Base-by-base conservation (phyloP, 495 filamentous ascomycete genomes). In the Neurospora terricola region DNA sequence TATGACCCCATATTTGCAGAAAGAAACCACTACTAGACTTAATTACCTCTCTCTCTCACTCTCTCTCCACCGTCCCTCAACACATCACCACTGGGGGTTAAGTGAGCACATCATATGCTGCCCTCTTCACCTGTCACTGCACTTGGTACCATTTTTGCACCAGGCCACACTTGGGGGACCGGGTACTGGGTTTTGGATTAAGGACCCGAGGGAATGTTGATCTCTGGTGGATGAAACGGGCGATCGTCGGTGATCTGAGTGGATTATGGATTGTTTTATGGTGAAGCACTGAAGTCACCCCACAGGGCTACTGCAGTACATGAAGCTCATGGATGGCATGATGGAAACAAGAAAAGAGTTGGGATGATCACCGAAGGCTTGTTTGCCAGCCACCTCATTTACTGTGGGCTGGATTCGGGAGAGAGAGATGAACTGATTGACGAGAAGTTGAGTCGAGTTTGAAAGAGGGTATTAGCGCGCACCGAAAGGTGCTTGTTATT, bases 21-120 rank as follows among this genome's bases (percentile, higher is more conserved):
- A 66, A 66, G 54, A 66, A 66, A 66, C 54, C 70, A 71, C 70
- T 71, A 71, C 70, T 71, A 71, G 70, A 71, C 36, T 39, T 71
- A 71, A 71, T 71, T 23, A 59, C 69, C 37, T 34, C 70, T 71
- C 48, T 59, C 27, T 34, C 27, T 10, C 27, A 9, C 54, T 62
- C 54, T 30, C 48, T 62, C 54, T 62, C 12, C 54, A 9, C 27
- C 54, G 54, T 66, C 54, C 27, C 54, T 18, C 54, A 18, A 59
- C 48, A 27, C 21, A 59, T 59, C 23, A 59, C 21, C 48, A 59
- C 11, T 27, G 21, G 42, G 42, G 42, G 8, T 45, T 21, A 45
- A 45, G 42, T 21, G 42, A 45, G 42, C n/a, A 45, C 42, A 45
- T 14, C 48, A 27, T 14, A 23, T 59, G 21, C 48, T 12, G 21